A percentile compares a stretch with the other conserved stretches of the same genome.
phyloP scores from a whole-genome alignment of 371 early-diverging fungal species.

The Apophysomyces ossiformis region DNA sequence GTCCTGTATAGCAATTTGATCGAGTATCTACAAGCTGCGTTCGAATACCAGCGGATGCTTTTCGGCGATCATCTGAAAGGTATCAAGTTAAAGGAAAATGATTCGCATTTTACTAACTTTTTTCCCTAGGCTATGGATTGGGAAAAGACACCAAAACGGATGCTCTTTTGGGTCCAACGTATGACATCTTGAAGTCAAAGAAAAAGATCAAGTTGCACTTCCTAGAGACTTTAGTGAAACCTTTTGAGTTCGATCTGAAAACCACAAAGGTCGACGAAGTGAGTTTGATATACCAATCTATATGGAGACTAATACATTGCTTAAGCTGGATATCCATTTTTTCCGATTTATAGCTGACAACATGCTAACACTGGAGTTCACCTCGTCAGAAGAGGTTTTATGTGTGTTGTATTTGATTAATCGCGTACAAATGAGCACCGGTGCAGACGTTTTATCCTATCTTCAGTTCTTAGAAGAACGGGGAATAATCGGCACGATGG shows the following conservation, averaged over 20 bases:
- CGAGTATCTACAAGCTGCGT: slow-evolving; percentile 68
- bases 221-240: slow-evolving; percentile 66
- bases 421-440: slow-evolving; percentile 70
- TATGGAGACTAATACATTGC: not conserved
- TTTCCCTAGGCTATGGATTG: slow-evolving; percentile 49
- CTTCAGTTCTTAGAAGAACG: slow-evolving; percentile 40
- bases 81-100: slow-evolving; percentile 16
- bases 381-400: slow-evolving; percentile 80
- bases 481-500: slow-evolving; percentile 14
- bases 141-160: slow-evolving; percentile 58
- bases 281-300: not conserved
- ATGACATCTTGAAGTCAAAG: slow-evolving; percentile 69
- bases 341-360: slow-evolving; percentile 83
- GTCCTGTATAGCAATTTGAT: slow-evolving; percentile 78
- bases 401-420: slow-evolving; percentile 70
- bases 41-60: slow-evolving; percentile 65
- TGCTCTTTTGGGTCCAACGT: slow-evolving; percentile 70
- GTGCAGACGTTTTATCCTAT: slow-evolving; percentile 60
- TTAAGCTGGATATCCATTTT: slow-evolving; percentile 61
- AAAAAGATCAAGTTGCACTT: slow-evolving; percentile 75
- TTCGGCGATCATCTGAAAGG: slow-evolving; percentile 35
- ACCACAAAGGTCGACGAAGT: slow-evolving; percentile 20
- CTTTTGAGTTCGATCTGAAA: slow-evolving; percentile 65
- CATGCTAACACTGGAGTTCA: slow-evolving; percentile 73
- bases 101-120: not conserved